phyloP scores from a whole-genome alignment of 192 early-diverging fungal species.

The Paraglomus brasilianum region DNA sequence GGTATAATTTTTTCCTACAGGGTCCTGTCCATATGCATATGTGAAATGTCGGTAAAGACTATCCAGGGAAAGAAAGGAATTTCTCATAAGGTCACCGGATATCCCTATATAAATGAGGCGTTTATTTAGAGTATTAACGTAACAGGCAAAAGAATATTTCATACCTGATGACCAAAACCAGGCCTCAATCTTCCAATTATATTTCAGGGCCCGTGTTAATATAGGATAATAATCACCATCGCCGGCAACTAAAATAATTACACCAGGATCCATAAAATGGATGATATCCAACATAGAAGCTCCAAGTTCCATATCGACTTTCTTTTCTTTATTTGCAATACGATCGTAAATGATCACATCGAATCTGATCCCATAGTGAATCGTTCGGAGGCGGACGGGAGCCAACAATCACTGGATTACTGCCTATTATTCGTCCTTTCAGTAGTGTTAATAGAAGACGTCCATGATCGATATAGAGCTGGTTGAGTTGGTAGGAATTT shows the following conservation, averaged over 20 bases:
- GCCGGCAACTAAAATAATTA: slow-evolving; percentile 6
- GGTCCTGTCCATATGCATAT: slow-evolving; percentile 6
- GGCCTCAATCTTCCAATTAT: slow-evolving; percentile 7
- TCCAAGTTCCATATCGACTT: slow-evolving; percentile 4
- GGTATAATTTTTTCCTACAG: slow-evolving; percentile 9
- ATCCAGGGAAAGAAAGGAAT: not conserved
- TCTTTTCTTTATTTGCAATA: slow-evolving; percentile 18
- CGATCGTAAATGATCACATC: not conserved
- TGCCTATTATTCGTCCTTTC: slow-evolving; percentile 11
- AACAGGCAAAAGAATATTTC: slow-evolving; percentile 2
- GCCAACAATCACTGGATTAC: slow-evolving; percentile 27
- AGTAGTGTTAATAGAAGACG: slow-evolving; percentile 18
- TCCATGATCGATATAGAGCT: slow-evolving; percentile 17
- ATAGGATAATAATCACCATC: slow-evolving; percentile 2
- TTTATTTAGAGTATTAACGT: slow-evolving; percentile 14
- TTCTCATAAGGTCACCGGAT: not conserved
- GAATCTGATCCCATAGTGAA: slow-evolving; percentile 6
- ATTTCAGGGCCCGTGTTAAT: not conserved
- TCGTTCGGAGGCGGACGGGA: slow-evolving; percentile 19
- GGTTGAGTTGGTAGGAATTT: not conserved
- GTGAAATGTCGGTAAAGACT: slow-evolving; percentile 6
- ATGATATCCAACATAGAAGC: not conserved
- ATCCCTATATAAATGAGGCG: slow-evolving; percentile 4
- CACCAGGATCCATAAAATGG: not conserved
- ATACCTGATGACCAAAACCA: slow-evolving; percentile 26